These are phyloP conservation scores for Kernera saxatilis DNA, from an alignment of 345 rosid species.

Conservation along the genomic window DNA sequence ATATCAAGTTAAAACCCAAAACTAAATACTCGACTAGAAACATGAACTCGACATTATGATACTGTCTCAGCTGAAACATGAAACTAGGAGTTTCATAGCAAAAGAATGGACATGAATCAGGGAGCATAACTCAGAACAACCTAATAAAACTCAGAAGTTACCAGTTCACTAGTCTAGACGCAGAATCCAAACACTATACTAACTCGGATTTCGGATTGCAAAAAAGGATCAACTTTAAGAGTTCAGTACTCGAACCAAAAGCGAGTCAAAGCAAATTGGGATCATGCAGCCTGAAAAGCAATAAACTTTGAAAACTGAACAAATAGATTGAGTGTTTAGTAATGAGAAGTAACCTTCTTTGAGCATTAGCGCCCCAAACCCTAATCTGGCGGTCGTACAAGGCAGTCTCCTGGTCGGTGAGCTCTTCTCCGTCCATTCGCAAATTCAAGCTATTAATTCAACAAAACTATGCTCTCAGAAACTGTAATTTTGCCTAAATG, in stretches of 20 bases:
- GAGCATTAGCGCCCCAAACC: slow-evolving; percentile 99
- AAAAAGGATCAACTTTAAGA: neutral
- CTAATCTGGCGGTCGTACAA: slow-evolving; percentile 92
- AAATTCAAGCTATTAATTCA: slow-evolving; percentile 21
- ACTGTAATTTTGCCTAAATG: neutral
- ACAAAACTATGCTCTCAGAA: slow-evolving; percentile 7
- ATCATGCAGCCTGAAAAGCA: neutral
- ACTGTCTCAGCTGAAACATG: too few species aligned
- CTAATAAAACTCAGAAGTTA: neutral
- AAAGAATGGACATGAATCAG: too few species aligned
- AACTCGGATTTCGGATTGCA: neutral
- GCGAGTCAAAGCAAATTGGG: neutral
- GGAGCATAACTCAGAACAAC: neutral
- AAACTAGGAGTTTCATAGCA: too few species aligned
- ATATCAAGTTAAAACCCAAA: too few species aligned
- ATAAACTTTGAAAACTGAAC: neutral
- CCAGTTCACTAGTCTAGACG: neutral
- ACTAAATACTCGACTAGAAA: too few species aligned
- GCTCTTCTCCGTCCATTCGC: slow-evolving; percentile 76
- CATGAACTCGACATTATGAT: too few species aligned
- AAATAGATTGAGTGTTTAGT: neutral
- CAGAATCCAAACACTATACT: neutral
- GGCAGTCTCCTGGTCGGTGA: slow-evolving; percentile 96
- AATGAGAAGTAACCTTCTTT: slow-evolving; percentile 48
- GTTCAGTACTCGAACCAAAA: neutral